phyloP scores from a whole-genome alignment of 805 yeast species.

The Metschnikowia vanudenii region DNA sequence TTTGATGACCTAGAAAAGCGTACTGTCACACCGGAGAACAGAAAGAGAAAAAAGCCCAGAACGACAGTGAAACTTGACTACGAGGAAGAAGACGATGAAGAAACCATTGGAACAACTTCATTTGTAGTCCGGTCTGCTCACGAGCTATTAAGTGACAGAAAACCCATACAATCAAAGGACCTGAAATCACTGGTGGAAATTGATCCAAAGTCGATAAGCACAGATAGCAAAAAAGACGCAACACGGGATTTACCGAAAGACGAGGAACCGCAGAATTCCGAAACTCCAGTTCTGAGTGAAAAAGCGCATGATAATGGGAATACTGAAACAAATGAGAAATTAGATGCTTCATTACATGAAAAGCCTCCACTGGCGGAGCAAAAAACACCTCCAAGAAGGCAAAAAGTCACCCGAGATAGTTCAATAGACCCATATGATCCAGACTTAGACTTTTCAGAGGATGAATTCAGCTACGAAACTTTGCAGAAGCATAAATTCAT shows the following conservation, averaged over 20 bases:
- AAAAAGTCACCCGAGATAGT: constrained; percentile 1
- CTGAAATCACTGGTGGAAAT: background rate
- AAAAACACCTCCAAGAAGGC: background rate
- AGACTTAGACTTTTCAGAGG: constrained; percentile 12
- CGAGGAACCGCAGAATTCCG: too few relatives aligned
- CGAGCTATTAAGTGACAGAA: constrained; percentile 22
- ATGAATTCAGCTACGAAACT: constrained; percentile 13
- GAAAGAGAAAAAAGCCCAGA: constrained; percentile 24
- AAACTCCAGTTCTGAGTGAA: background rate
- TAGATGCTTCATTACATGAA: background rate
- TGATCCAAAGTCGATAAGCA: background rate
- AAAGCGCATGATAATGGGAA: background rate
- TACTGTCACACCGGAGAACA: constrained; percentile 1
- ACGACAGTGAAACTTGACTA: constrained; percentile 34
- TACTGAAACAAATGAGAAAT: background rate
- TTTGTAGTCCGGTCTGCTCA: constrained; percentile 45
- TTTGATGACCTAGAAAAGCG: constrained; percentile 42
- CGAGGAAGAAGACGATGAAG: constrained; percentile 40
- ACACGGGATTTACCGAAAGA: too few relatives aligned
- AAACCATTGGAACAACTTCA: constrained; percentile 26
- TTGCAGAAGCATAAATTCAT: constrained; percentile 16
- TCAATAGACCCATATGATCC: constrained; percentile 13
- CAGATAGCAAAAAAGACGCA: background rate
- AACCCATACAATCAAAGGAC: constrained; percentile 3
- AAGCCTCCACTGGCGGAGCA: background rate